phyloP scores from a whole-genome alignment of 2,329 filamentous ascomycete genomes.

The Leptoxyphium fumago region DNA sequence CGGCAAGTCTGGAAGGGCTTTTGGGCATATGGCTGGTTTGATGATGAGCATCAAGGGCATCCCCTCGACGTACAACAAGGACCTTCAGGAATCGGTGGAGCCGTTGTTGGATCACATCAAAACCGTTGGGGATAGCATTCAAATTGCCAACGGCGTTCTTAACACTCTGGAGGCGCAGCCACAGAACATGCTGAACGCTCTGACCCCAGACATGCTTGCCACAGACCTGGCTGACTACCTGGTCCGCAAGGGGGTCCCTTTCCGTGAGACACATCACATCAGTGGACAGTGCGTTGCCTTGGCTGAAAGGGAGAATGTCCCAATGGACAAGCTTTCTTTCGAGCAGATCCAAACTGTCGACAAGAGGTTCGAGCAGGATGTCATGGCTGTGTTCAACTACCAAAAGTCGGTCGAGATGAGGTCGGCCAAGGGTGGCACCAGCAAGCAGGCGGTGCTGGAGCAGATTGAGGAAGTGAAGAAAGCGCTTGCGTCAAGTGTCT shows the following conservation, averaged over 20 bases:
- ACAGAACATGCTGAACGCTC: constrained; percentile 62
- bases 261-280: constrained; percentile 69
- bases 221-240: constrained; percentile 53
- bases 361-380: constrained; percentile 53
- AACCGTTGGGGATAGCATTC: constrained; percentile 65
- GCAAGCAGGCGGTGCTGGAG: constrained; percentile 49
- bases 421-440: constrained; percentile 63
- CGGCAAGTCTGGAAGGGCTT: constrained; percentile 62
- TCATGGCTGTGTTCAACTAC: constrained; percentile 61
- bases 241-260: constrained; percentile 54
- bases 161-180: constrained; percentile 55
- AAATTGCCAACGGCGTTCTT: constrained; percentile 70
- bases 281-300: constrained; percentile 58
- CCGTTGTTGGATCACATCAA: constrained; percentile 75
- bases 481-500: constrained; percentile 17
- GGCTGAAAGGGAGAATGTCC: constrained; percentile 48
- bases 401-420: constrained; percentile 70
- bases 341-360: constrained; percentile 57
- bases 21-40: constrained; percentile 68
- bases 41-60: constrained; percentile 65
- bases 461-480: constrained; percentile 43
- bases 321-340: constrained; percentile 55
- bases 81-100: constrained; percentile 77
- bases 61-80: constrained; percentile 78
- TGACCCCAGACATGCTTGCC: constrained; percentile 74